Evolutionary conservation across 1,139 yeast species (phyloP), one percentile per base, ranked within the genome.

Genomic region (Arxiozyma slooffiae): DNA sequence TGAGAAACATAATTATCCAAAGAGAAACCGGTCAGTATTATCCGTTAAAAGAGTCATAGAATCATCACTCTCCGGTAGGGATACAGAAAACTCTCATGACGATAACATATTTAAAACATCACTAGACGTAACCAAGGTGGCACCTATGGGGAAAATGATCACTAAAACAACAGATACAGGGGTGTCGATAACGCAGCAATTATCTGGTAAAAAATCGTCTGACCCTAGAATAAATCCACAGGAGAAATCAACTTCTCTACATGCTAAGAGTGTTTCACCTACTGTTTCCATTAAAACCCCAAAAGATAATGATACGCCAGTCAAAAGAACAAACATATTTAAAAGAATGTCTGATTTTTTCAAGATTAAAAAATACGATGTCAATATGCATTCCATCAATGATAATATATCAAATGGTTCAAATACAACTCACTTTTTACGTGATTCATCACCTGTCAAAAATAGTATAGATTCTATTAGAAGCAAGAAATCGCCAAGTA

Each of bases 1-100:
- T 53, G 71, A 78, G 53, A 74, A 76, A 11, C 70, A 67, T 52
- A 71, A 68, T 51, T 59, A 59, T 48, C 68, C 78, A 17, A 70
- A 71, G 34, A 71, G 78, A 58, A 79, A 83, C 30, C 69, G 78
- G 52, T 77, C 81, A 48, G 81, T 82, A 42, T 52, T 73, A 38
- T 66, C 69, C 56, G 61, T 60, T 55, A 50, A 59, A 49, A 63
- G 60, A 43, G 67, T 60, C 5, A 60, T 66, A 45, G 67, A 63
- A 36, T 40, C 39, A 23, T 30, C 51, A 17, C 41, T 44, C 9
- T 30, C 56, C 3, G 37, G 46, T 14, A 40, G 30, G 8, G 52
- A 41, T 16, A 22, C 41, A n/a, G 24, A 41, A 5, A 44, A 22
- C 16, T 24, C 47, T 16, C 21, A 24, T 34, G 54, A 52, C 8